These are phyloP conservation scores for Aspergillus avenaceus DNA, from an alignment of 495 filamentous ascomycete species.

Conservation along the genomic window DNA sequence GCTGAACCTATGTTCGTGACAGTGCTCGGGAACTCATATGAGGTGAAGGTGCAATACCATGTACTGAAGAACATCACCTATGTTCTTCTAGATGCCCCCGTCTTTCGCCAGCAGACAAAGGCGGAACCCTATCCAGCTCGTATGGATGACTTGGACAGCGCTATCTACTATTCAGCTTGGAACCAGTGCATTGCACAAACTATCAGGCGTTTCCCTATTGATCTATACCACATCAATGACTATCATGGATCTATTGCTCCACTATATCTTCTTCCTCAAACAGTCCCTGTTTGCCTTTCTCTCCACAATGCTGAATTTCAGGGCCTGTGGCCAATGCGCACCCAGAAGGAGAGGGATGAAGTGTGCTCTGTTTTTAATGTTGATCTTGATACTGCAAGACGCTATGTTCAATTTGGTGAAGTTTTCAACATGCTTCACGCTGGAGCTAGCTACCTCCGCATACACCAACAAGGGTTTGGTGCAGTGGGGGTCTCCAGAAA, in stretches of 20 bases:
- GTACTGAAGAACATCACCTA: constrained; percentile 65
- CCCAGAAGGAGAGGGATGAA: constrained; percentile 60
- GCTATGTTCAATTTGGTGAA: constrained; percentile 58
- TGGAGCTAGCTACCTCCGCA: constrained; percentile 66
- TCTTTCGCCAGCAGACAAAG: constrained; percentile 66
- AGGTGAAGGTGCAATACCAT: constrained; percentile 65
- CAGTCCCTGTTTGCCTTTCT: constrained; percentile 44
- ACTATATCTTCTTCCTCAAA: constrained; percentile 63
- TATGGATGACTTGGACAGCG: constrained; percentile 71
- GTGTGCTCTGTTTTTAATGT: constrained; percentile 69
- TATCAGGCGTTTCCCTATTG: constrained; percentile 56
- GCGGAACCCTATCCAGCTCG: constrained; percentile 65
- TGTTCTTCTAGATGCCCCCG: constrained; percentile 64
- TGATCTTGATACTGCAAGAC: constrained; percentile 35
- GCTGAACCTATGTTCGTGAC: constrained; percentile 62
- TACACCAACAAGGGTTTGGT: constrained; percentile 72
- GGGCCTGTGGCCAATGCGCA: constrained; percentile 71
- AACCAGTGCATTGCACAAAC: constrained; percentile 66
- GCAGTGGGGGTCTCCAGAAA: constrained; percentile 72
- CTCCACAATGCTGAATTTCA: constrained; percentile 73
- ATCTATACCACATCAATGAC: constrained; percentile 79
- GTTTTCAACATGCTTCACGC: constrained; percentile 72
- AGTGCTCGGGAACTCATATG: constrained; percentile 61
- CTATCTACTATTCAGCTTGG: constrained; percentile 72
- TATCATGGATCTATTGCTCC: constrained; percentile 74